Evolutionary conservation across 129 eudicot genomes (phyloP).

Genomic region (Flaveria brownii): DNA sequence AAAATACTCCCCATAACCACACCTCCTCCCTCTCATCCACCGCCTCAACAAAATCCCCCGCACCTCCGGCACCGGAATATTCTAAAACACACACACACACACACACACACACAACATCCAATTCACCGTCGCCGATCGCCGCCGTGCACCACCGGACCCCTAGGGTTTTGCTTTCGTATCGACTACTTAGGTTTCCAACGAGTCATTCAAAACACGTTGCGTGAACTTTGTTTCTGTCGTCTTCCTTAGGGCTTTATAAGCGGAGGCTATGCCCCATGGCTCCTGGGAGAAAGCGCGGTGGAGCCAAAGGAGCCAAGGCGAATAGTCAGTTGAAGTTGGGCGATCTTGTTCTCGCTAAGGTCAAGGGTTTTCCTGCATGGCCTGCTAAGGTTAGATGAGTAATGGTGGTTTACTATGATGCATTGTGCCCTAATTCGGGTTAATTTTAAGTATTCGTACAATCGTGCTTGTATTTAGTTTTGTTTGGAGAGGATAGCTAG

Average conservation of each 20-base stretch:
- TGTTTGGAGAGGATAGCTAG: constrained; percentile 1
- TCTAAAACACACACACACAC: constrained; percentile 18
- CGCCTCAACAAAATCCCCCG: constrained; percentile 46
- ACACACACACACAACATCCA: background rate
- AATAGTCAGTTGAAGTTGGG: constrained; percentile 67
- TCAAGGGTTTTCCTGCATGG: constrained; percentile 96
- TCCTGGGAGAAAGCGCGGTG: constrained; percentile 85
- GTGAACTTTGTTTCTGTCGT: constrained; percentile 11
- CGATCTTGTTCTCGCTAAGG: constrained; percentile 98
- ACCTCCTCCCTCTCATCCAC: constrained; percentile 30
- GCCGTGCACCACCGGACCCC: constrained; percentile 6
- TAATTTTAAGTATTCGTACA: background rate
- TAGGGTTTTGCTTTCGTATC: constrained; percentile 19
- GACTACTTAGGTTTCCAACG: constrained; percentile 33
- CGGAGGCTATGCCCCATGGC: constrained; percentile 61
- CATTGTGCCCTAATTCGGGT: constrained; percentile 22
- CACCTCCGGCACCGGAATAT: constrained; percentile 33
- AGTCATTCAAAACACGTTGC: constrained; percentile 20
- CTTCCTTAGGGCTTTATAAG: constrained; percentile 28
- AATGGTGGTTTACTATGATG: background rate
- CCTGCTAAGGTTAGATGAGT: constrained; percentile 79
- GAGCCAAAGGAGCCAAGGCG: constrained; percentile 58
- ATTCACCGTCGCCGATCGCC: constrained; percentile 19
- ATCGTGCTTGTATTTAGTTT: background rate
- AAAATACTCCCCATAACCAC: constrained; percentile 10